Evolutionary conservation across 169 alveolate species (phyloP).

Genomic region (Ichthyophthirius multifiliis): DNA sequence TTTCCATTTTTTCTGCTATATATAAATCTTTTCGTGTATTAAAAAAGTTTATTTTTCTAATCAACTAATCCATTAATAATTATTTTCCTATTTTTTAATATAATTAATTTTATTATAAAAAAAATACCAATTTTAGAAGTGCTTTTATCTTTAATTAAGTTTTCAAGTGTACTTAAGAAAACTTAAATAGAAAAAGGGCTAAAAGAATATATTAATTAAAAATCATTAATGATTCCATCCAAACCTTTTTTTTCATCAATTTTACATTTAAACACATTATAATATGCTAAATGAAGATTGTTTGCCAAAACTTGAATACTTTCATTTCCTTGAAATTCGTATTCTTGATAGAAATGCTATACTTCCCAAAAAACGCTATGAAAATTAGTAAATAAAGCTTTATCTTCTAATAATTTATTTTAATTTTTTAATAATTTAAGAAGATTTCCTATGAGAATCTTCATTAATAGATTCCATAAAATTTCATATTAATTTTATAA

Average conservation of each 20-base stretch:
- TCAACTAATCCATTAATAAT: not conserved
- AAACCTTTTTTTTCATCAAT: not conserved
- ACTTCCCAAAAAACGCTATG: conserved; percentile 1
- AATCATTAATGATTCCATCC: not conserved
- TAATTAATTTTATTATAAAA: not conserved
- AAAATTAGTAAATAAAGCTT: not conserved
- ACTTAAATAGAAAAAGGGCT: not conserved
- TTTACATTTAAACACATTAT: not conserved
- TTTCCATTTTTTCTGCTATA: not conserved
- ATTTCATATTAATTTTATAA: not conserved
- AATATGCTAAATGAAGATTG: not conserved
- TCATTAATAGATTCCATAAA: not conserved
- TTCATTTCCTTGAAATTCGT: not conserved
- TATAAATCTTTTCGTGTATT: not conserved
- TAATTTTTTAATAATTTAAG: not conserved
- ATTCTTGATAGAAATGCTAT: not conserved
- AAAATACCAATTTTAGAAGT: not conserved
- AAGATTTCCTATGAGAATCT: not conserved
- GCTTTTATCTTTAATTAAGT: not conserved
- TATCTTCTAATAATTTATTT: not conserved
- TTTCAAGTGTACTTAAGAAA: not conserved
- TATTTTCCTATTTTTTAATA: not conserved
- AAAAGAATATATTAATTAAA: not conserved
- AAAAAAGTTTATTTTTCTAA: not conserved
- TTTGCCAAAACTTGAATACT: not conserved